Percentiles rank a stretch among this genome's conserved stretches.
Conservation (phyloP, 1,284 basidiomycete genomes). For the Xanthoconium separans region DNA sequence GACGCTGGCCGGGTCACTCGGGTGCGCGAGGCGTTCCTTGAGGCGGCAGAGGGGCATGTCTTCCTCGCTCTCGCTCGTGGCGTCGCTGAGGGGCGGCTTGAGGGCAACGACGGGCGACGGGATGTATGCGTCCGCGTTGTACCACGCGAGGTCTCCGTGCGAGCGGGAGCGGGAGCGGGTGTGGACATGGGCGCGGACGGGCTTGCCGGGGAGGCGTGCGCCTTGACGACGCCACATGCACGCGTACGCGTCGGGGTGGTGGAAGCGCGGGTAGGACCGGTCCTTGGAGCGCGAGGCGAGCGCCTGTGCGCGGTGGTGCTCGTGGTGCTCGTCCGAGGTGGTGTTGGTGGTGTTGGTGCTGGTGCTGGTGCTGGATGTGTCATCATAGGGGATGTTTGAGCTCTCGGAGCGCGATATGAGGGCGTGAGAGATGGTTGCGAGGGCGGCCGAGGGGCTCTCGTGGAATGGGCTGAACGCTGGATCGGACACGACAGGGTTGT, state of each 20-base stretch:
- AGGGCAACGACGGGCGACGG: slow-evolving; percentile 17
- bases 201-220: slow-evolving; percentile 20
- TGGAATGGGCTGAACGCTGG: slow-evolving; percentile 9
- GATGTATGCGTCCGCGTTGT: slow-evolving; percentile 12
- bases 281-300: background rate
- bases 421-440: slow-evolving; percentile 18
- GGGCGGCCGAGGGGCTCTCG: slow-evolving; percentile 2
- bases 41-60: slow-evolving; percentile 17
- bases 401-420: slow-evolving; percentile 21
- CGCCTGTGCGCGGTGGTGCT: background rate
- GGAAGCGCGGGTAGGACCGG: slow-evolving; percentile 13
- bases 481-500: background rate
- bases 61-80: slow-evolving; percentile 16
- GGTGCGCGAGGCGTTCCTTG: slow-evolving; percentile 8
- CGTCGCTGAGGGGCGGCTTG: slow-evolving; percentile 18
- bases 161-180: slow-evolving; percentile 8
- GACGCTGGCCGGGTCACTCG: background rate
- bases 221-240: slow-evolving; percentile 21
- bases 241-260: slow-evolving; percentile 14
- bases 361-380: slow-evolving; percentile 1
- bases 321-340: background rate
- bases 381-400: slow-evolving; percentile 18
- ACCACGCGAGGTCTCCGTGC: slow-evolving; percentile 15
- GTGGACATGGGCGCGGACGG: background rate
- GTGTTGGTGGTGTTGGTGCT: slow-evolving; percentile 7